Evolutionary conservation across 805 yeast genomes (phyloP).

Genomic region (Hanseniaspora guilliermondii): DNA sequence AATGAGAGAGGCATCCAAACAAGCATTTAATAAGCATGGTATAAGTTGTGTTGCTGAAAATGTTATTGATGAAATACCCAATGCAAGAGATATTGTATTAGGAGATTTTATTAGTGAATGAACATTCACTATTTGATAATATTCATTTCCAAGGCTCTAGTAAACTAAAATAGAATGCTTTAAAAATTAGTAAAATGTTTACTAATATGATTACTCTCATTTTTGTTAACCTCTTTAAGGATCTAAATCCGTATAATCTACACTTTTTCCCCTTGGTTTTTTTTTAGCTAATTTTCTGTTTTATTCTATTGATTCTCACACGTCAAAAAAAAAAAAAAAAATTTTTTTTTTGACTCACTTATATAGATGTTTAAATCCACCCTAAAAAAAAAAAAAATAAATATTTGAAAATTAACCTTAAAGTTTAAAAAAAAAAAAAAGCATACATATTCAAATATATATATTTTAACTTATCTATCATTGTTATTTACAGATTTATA

Average conservation of each 20-base stretch:
- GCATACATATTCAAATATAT: too few species aligned
- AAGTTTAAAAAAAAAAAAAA: too few species aligned
- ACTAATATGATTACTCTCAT: not conserved
- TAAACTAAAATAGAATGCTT: too few species aligned
- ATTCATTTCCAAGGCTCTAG: too few species aligned
- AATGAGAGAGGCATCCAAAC: constrained; percentile 6
- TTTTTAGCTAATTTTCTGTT: too few species aligned
- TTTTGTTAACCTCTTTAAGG: not conserved
- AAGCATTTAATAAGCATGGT: not conserved
- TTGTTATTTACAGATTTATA: too few species aligned
- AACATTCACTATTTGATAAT: not conserved
- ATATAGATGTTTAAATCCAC: not conserved
- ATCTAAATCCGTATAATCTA: too few species aligned
- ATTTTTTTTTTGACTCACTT: not conserved
- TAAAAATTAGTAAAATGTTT: too few species aligned
- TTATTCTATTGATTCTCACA: too few species aligned
- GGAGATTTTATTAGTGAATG: constrained; percentile 5
- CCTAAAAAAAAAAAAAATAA: not conserved
- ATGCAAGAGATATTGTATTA: not conserved
- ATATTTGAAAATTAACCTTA: not conserved
- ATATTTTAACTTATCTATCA: too few species aligned
- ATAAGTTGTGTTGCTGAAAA: constrained; percentile 9
- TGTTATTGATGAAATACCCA: not conserved
- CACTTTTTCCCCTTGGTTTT: too few species aligned
- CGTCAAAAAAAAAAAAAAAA: too few species aligned